phyloP scores from a whole-genome alignment of 176 grass and related monocot species.

The Tillandsia fasciculata region DNA sequence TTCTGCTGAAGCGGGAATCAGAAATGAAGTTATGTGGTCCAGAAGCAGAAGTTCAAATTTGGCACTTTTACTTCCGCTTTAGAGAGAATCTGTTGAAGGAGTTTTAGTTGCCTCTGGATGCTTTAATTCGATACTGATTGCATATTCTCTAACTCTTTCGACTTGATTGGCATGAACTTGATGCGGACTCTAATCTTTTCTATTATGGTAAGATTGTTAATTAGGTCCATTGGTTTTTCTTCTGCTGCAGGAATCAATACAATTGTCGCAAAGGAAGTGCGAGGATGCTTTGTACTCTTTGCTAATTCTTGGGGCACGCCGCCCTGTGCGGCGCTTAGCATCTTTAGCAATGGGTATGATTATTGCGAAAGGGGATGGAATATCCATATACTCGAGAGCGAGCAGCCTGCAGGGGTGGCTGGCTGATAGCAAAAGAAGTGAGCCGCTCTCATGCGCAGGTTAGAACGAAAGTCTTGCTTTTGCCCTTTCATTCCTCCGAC shows the following conservation, averaged over 20 bases:
- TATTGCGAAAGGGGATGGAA: constrained; percentile 80
- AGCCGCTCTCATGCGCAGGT: constrained; percentile 81
- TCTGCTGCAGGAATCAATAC: constrained; percentile 70
- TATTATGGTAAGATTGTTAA: not conserved
- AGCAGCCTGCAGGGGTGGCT: constrained; percentile 88
- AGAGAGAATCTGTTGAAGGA: no score
- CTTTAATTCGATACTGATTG: no score
- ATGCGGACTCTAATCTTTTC: no score
- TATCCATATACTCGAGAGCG: constrained; percentile 88
- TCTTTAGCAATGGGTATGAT: constrained; percentile 77
- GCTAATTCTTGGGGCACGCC: constrained; percentile 62
- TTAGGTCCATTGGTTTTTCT: not conserved
- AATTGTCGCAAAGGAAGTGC: constrained; percentile 89
- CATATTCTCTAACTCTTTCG: no score
- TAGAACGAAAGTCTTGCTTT: constrained; percentile 23
- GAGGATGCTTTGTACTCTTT: constrained; percentile 95
- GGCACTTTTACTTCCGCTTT: no score
- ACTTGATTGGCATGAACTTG: no score
- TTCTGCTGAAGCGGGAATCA: no score
- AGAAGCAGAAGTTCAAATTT: no score
- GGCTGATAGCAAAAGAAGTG: constrained; percentile 76
- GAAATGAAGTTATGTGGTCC: no score
- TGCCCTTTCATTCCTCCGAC: not conserved
- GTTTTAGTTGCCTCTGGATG: no score
- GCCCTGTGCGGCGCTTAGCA: constrained; percentile 69